Evolutionary conservation across 768 basidiomycete genomes (phyloP), one percentile per base, ranked within the genome.

Genomic region (Trametes elegans): DNA sequence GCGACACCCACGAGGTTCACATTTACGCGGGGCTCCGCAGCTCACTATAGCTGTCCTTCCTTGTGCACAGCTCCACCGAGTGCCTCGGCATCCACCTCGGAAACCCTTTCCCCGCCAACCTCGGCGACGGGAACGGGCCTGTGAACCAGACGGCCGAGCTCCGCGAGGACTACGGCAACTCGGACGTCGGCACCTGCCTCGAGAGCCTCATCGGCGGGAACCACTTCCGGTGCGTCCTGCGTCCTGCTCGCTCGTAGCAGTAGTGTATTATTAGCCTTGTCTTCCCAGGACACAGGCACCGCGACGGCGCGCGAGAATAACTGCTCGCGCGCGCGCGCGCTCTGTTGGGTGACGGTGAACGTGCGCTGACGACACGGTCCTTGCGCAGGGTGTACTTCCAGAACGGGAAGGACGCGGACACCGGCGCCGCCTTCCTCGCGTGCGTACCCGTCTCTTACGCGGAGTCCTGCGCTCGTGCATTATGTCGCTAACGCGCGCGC

Each of bases 391-490:
- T 82, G 5, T 86, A 66, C 66, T 76, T 75, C 36, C 85, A 88
- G 66, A 82, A 86, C 57, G 85, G 85, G 1, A 65, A 79, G 3
- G 19, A 26, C 14, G 85, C 84, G 2, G 34, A 76, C 46, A 79
- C 67, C 28, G 72, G 73, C 0, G 76, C 79, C 3, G 66, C 86
- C 26, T 89, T 88, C 68, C 72, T 84, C 18, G 82, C 80, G 80
- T 83, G 65, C 61, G 80, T 69, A 2, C 1, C 3, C 10, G 8
- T 24, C 29, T 36, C 19, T 35, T 32, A 40, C 11, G 10, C 26
- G 36, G 13, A 28, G 21, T 24, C 16, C 23, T 21, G 26, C 36
- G 24, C 34, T 34, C 29, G n/a, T 35, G 39, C n/a, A 19, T 27
- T 42, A 26, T 39, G 13, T 19, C 40, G 38, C 27, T 1, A 27